These are phyloP conservation scores for Heterobasidion irregulare DNA, from an alignment of 1,284 basidiomycete genomes.

Conservation along the genomic window DNA sequence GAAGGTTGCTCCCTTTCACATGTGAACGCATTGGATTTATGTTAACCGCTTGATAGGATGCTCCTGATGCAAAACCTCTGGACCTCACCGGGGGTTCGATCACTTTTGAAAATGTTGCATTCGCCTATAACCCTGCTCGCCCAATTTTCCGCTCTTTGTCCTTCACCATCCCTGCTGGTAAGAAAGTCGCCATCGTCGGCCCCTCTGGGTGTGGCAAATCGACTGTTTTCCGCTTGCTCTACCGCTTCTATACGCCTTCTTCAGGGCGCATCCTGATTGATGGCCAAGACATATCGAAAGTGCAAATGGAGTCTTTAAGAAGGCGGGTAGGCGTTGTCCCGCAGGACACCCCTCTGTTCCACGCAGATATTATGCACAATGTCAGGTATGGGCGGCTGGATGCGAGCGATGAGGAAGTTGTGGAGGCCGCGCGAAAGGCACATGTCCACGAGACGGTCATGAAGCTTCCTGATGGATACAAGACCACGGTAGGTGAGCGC, in stretches of 20 bases:
- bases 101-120: constrained; percentile 87
- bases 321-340: constrained; percentile 88
- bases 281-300: constrained; percentile 75
- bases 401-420: constrained; percentile 86
- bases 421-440: constrained; percentile 76
- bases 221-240: constrained; percentile 90
- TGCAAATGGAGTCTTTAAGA: constrained; percentile 72
- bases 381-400: constrained; percentile 88
- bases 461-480: constrained; percentile 79
- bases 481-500: constrained; percentile 90
- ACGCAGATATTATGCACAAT: constrained; percentile 92
- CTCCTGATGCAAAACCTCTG: constrained; percentile 60
- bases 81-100: constrained; percentile 79
- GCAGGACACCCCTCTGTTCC: constrained; percentile 97
- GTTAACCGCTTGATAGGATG: constrained; percentile 40
- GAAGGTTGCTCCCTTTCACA: constrained; percentile 31
- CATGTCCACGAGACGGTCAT: constrained; percentile 81
- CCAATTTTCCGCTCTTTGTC: constrained; percentile 86
- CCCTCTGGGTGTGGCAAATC: constrained; percentile 98
- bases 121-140: constrained; percentile 85
- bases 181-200: constrained; percentile 94
- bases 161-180: constrained; percentile 93
- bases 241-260: constrained; percentile 88
- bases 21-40: not conserved
- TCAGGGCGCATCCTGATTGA: constrained; percentile 80